These are phyloP conservation scores for Boletellus deceptivus DNA, from an alignment of 1,284 basidiomycete species.

Conservation along the genomic window DNA sequence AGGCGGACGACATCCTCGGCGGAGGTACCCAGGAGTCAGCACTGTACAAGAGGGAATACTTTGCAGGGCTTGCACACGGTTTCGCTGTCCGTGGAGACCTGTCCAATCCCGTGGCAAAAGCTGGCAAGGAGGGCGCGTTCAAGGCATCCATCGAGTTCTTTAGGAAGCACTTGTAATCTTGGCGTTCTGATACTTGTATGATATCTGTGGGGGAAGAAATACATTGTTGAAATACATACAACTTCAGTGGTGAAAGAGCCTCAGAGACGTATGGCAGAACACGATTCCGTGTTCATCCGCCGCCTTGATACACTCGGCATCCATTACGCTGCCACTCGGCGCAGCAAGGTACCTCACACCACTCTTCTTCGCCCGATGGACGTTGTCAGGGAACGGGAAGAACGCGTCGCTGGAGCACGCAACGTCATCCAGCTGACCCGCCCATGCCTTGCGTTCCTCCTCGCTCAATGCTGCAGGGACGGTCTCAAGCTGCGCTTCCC, in stretches of 20 bases:
- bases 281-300: conserved; percentile 90
- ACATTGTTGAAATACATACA: not conserved
- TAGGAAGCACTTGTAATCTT: conserved; percentile 32
- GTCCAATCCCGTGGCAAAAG: conserved; percentile 42
- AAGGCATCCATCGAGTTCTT: conserved; percentile 55
- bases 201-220: not conserved
- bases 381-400: conserved; percentile 99
- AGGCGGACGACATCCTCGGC: conserved; percentile 43
- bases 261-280: conserved; percentile 81
- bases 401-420: conserved; percentile 96
- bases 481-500: conserved; percentile 87
- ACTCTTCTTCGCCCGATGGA: conserved; percentile 88
- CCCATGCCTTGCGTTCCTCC: conserved; percentile 76
- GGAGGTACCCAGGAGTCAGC: conserved; percentile 36
- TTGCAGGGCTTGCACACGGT: conserved; percentile 45
- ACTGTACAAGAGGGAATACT: conserved; percentile 45
- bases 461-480: conserved; percentile 67
- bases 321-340: conserved; percentile 96
- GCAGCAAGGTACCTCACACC: conserved; percentile 94
- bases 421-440: conserved; percentile 74
- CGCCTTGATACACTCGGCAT: conserved; percentile 90
- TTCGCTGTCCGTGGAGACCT: conserved; percentile 48
- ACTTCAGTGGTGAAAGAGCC: conserved; percentile 77
- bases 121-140: conserved; percentile 65
- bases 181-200: not conserved